Percentiles rank a stretch among this genome's conserved stretches.
These are phyloP conservation scores for Malus hybrid DNA, from an alignment of 331 rosid species.

Conservation along the genomic window DNA sequence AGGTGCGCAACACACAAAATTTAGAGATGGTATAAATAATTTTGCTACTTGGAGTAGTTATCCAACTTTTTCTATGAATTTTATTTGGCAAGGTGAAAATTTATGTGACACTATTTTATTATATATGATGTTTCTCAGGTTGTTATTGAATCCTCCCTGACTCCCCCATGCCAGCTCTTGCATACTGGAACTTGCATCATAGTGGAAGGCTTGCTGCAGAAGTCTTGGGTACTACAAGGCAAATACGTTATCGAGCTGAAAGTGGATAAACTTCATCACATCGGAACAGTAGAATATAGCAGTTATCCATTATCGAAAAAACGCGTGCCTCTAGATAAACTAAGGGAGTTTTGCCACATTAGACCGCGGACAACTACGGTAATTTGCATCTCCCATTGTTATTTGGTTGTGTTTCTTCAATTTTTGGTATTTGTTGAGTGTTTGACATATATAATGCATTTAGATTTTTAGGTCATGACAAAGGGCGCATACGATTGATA, in stretches of 20 bases:
- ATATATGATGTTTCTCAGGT: slow-evolving; percentile 35
- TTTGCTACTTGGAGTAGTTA: background rate
- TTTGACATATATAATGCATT: background rate
- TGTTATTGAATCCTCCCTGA: slow-evolving; percentile 55
- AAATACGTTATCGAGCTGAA: slow-evolving; percentile 56
- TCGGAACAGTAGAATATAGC: slow-evolving; percentile 64
- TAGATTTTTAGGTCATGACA: background rate
- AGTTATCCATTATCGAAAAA: slow-evolving; percentile 70
- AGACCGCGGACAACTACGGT: slow-evolving; percentile 62
- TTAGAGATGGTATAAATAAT: background rate
- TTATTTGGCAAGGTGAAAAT: background rate
- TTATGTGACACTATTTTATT: no score
- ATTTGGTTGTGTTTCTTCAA: slow-evolving; percentile 1
- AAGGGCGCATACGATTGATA: background rate
- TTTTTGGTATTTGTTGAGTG: background rate
- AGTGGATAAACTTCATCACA: slow-evolving; percentile 65
- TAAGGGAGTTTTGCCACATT: slow-evolving; percentile 64
- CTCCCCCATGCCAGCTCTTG: slow-evolving; percentile 34
- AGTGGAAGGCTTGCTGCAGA: slow-evolving; percentile 65
- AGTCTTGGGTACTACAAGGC: slow-evolving; percentile 21
- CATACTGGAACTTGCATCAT: slow-evolving; percentile 70
- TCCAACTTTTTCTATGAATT: background rate
- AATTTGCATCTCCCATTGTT: background rate
- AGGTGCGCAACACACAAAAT: background rate
- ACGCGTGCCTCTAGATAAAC: slow-evolving; percentile 47